Conservation (phyloP, 2,329 filamentous ascomycete species). For the Dactylonectria macrodidyma region DNA sequence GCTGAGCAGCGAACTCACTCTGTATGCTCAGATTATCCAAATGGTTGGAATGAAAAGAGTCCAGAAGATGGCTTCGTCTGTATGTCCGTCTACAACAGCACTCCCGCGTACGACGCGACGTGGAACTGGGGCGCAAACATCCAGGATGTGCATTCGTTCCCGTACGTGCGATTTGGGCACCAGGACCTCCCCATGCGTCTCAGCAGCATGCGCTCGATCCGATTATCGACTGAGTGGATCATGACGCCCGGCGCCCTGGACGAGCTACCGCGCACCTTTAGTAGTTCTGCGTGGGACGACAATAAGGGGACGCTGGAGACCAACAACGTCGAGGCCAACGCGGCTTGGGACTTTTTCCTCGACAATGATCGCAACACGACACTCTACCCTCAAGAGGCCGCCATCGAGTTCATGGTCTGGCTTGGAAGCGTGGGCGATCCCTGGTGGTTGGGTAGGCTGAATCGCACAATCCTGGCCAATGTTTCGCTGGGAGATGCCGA, state of each 20-base stretch:
- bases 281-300: conserved; percentile 22
- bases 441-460: conserved; percentile 44
- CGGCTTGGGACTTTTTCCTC: conserved; percentile 48
- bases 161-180: conserved; percentile 45
- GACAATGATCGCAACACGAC: conserved; percentile 43
- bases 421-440: conserved; percentile 44
- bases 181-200: conserved; percentile 38
- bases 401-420: conserved; percentile 47
- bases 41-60: conserved; percentile 46
- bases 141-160: conserved; percentile 45
- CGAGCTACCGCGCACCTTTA: conserved; percentile 33
- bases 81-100: conserved; percentile 45
- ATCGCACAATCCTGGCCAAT: conserved; percentile 40
- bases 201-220: conserved; percentile 39
- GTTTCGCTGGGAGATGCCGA: conserved; percentile 41
- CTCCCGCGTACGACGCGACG: conserved; percentile 38
- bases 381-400: conserved; percentile 39
- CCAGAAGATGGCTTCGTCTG: conserved; percentile 44
- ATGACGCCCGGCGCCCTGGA: conserved; percentile 35
- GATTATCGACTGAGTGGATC: conserved; percentile 43
- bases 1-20: conserved; percentile 14
- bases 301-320: conserved; percentile 37
- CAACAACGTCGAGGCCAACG: conserved; percentile 35
- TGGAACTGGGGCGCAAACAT: conserved; percentile 46
- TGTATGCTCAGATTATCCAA: conserved; percentile 41